phyloP scores from a whole-genome alignment of 495 filamentous ascomycete genomes.

The Aspergillus olivimuriae region DNA sequence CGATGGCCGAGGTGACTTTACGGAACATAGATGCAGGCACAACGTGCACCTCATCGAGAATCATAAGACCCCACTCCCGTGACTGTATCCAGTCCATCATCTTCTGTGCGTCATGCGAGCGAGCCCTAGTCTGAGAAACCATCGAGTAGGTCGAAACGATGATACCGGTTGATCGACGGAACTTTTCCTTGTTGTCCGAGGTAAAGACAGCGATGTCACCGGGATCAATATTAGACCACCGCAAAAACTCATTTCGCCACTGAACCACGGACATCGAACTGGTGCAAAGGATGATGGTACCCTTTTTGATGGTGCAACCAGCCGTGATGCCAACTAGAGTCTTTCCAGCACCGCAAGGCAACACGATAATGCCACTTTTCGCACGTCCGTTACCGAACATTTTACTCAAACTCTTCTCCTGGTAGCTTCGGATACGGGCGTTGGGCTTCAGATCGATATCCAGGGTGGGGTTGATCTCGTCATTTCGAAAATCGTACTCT shows the following conservation, averaged over 20 bases:
- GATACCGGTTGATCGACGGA: conserved; percentile 84
- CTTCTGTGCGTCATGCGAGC: conserved; percentile 89
- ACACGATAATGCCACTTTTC: conserved; percentile 93
- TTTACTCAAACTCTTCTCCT: conserved; percentile 94
- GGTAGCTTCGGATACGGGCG: conserved; percentile 83
- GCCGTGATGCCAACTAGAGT: conserved; percentile 96
- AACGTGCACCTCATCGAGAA: conserved; percentile 97
- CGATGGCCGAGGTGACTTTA: conserved; percentile 83
- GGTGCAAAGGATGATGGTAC: conserved; percentile 89
- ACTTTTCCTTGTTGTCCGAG: conserved; percentile 85
- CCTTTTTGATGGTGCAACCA: conserved; percentile 95
- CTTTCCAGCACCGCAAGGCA: conserved; percentile 96
- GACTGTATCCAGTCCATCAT: conserved; percentile 93
- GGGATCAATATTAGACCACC: conserved; percentile 96
- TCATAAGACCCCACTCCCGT: conserved; percentile 98
- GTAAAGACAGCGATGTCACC: conserved; percentile 93
- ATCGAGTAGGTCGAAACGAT: conserved; percentile 98
- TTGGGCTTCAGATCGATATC: conserved; percentile 86
- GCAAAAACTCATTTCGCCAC: conserved; percentile 92
- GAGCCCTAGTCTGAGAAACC: conserved; percentile 81
- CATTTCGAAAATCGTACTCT: conserved; percentile 97
- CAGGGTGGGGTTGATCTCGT: conserved; percentile 78
- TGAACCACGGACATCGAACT: conserved; percentile 97
- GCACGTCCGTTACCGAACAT: conserved; percentile 99
- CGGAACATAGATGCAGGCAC: conserved; percentile 94